These are phyloP conservation scores for Neophaeococcomyces aloes DNA, from an alignment of 2,329 filamentous ascomycete species.

Conservation along the genomic window DNA sequence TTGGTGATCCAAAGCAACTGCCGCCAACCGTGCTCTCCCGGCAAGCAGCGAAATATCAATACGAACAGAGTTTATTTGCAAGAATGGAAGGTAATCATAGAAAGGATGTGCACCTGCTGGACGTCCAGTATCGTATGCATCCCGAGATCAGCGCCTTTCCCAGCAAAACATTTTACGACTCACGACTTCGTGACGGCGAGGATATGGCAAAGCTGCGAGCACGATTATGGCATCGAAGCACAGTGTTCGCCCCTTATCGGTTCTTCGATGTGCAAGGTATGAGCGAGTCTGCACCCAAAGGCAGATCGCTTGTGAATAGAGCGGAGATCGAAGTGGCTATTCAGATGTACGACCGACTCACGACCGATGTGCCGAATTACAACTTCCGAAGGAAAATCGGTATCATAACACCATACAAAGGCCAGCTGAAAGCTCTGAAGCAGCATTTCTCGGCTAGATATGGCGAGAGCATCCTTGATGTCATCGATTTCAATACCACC, in stretches of 20 bases:
- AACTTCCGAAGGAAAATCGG: constrained; percentile 78
- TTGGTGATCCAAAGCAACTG: constrained; percentile 94
- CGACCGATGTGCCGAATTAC: constrained; percentile 56
- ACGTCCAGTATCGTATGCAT: constrained; percentile 98
- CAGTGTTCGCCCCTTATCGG: constrained; percentile 77
- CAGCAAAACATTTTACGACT: constrained; percentile 84
- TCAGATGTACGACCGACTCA: constrained; percentile 70
- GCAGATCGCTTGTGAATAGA: constrained; percentile 81
- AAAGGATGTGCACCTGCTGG: constrained; percentile 81
- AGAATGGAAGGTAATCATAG: constrained; percentile 93
- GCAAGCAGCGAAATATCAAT: constrained; percentile 82
- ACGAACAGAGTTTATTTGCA: constrained; percentile 96
- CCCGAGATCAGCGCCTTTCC: constrained; percentile 90
- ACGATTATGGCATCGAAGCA: constrained; percentile 75
- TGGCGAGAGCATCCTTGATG: constrained; percentile 62
- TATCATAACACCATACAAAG: constrained; percentile 97
- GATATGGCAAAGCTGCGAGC: constrained; percentile 67
- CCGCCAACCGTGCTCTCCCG: constrained; percentile 93
- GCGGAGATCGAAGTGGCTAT: constrained; percentile 80
- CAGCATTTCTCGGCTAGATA: constrained; percentile 61
- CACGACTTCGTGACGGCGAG: constrained; percentile 70
- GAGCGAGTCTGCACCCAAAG: constrained; percentile 67
- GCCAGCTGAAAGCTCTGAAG: constrained; percentile 72
- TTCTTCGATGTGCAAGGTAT: constrained; percentile 94
- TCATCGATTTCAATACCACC: constrained; percentile 95